Evolutionary conservation across 1,139 yeast species (phyloP), one percentile per base, ranked within the genome.

Genomic region (Blastobotrys ciferrii): DNA sequence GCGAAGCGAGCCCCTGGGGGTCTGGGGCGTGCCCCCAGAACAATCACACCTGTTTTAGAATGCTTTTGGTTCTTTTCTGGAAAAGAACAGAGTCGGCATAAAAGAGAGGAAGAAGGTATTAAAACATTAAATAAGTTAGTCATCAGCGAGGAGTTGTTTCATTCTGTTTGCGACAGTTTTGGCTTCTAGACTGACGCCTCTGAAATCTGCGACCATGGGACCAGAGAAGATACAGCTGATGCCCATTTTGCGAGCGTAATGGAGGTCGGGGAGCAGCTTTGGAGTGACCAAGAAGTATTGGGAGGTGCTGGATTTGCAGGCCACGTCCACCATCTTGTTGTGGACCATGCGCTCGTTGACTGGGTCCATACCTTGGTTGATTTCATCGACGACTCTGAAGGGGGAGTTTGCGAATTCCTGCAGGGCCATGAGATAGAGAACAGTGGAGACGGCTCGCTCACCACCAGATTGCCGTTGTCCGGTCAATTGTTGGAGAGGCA

Each of bases 341-440:
- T 92, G 97, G 2, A 95, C 94, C 70, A 81, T 76, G 55, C 94
- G 80, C 67, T 94, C 98, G 63, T 92, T 92, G 53, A 80, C 79
- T 6, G 95, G 88, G 68, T 94, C 99, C 98, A 94, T 91, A 56
- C 98, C 99, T 70, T 94, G 99, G 66, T 94, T 94, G 56, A 94
- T 94, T 71, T 94, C 99, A 67, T 94, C 99, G 4, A 94, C 97
- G 2, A 92, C 92, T 60, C 98, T 74, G 63, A 94, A 88, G 7
- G 98, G 98, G 0, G 97, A 89, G 37, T 78, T 78, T 0, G 97
- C 84, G 51, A 87, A 74, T n/a, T 91, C 92, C 69, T 94, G 99
- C 53, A 94, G 70, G 0, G 98, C 84, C 77, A 94, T 87, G 59
- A 94, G 77, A 63, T 86, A 94, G 51, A 89, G 80, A 6, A 92